phyloP scores from a whole-genome alignment of 768 basidiomycete genomes.

The Boletus coccyginus region DNA sequence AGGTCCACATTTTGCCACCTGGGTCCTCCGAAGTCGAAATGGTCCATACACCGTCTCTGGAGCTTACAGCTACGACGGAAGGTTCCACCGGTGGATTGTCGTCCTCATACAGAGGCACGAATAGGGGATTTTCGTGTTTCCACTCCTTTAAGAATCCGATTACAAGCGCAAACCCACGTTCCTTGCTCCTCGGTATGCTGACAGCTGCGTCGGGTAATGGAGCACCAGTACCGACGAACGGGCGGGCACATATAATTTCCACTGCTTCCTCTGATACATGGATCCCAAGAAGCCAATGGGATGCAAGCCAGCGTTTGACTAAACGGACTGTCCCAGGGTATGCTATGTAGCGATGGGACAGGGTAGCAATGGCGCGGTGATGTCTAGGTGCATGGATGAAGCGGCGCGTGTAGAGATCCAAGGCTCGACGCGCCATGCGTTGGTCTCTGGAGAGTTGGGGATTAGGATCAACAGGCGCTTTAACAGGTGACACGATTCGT shows the following conservation, averaged over 20 bases:
- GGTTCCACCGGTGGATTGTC: conserved; percentile 4
- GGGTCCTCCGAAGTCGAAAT: conserved; percentile 77
- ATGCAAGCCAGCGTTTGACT: conserved; percentile 88
- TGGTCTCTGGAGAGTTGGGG: conserved; percentile 38
- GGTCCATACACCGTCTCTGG: conserved; percentile 61
- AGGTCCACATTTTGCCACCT: conserved; percentile 76
- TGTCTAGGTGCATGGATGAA: conserved; percentile 83
- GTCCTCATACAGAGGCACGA: conserved; percentile 66
- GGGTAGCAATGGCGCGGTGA: conserved; percentile 75
- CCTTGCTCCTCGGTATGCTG: conserved; percentile 68
- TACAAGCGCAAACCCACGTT: conserved; percentile 74
- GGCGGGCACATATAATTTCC: conserved; percentile 79
- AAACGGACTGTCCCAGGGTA: conserved; percentile 85
- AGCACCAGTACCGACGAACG: conserved; percentile 59
- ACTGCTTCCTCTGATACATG: conserved; percentile 77
- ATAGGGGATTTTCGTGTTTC: conserved; percentile 75
- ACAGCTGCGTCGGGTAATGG: conserved; percentile 35
- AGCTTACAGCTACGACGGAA: conserved; percentile 27
- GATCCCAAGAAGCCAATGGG: conserved; percentile 79
- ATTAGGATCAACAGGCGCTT: conserved; percentile 10
- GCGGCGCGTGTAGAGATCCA: conserved; percentile 58
- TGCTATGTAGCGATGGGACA: conserved; percentile 76
- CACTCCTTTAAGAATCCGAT: conserved; percentile 75
- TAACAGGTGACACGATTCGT: conserved; percentile 51
- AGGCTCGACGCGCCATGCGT: conserved; percentile 53